Evolutionary conservation across 208 protist species (phyloP), one percentile per base, ranked within the genome.

Genomic region (Acanthamoeba royreba): DNA sequence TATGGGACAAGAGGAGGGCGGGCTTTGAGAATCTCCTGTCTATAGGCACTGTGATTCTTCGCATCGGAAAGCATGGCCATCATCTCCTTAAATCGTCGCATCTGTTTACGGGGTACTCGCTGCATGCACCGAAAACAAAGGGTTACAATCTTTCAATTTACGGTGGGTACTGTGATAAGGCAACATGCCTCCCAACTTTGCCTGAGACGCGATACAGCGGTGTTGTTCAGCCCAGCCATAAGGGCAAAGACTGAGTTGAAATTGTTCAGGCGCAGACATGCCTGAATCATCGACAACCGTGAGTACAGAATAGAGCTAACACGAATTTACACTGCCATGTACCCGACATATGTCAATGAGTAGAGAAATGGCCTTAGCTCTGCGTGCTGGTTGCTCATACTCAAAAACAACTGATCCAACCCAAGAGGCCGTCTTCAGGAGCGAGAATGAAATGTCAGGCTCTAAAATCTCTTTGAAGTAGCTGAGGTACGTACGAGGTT

Each of bases 261-360:
- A 38, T 58, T 87, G 47, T 87, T 87, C 79, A 87, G 13, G 9
- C 47, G 46, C n/a, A 61, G 40, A n/a, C 31, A 87, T 4, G 42
- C 79, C 74, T 85, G 2, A 3, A 19, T 15, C 13, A 19, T 15
- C 33, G 28, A 13, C 1, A 43, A 9, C 17, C 25, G 17, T 40
- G 9, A 7, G 69, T 22, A 42, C 22, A 81, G 9, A 38, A 28
- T 4, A 19, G 19, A 28, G 9, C 5, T 17, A 81, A 28, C 42
- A 52, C 38, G 19, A 35, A 5, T 0, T 4, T 5, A 53, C 4
- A n/a, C 17, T 22, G 74, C 40, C n/a, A 28, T 42, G 25, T n/a
- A 85, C 74, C 79, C 55, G 79, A 42, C 79, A 87, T 19, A 87
- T 87, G 28, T 87, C 79, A 4, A 87, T 87, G 9, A 87, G 33